A percentile compares a stretch with the other conserved stretches of the same genome.
Evolutionary conservation across 352 stramenopile species (phyloP).

Genomic region (Phytopythium sindhum): DNA sequence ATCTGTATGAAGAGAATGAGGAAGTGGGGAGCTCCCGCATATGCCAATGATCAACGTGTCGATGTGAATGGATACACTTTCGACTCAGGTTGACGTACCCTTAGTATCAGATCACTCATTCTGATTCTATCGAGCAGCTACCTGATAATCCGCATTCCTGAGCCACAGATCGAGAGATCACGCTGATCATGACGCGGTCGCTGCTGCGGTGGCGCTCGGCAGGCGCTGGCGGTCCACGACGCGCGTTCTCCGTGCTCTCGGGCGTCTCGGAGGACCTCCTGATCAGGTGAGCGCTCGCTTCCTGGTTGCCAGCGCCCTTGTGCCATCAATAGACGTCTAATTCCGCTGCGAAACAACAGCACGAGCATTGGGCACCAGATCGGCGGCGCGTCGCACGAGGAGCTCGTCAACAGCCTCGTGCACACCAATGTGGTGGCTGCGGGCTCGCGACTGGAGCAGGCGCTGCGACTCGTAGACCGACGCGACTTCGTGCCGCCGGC

Average conservation of each 20-base stretch:
- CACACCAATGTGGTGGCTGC: slow-evolving; percentile 58
- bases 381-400: slow-evolving; percentile 56
- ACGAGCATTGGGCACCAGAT: slow-evolving; percentile 84
- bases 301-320: not conserved
- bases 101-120: not conserved
- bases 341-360: slow-evolving; percentile 12
- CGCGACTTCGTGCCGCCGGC: slow-evolving; percentile 45
- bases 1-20: too few relatives aligned
- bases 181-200: slow-evolving; percentile 2
- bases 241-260: slow-evolving; percentile 56
- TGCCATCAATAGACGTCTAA: not conserved
- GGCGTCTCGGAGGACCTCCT: slow-evolving; percentile 79
- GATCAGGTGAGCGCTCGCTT: slow-evolving; percentile 31
- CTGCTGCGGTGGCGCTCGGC: not conserved
- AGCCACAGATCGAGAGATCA: not conserved
- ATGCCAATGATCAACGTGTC: too few relatives aligned
- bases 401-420: slow-evolving; percentile 77
- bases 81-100: not conserved
- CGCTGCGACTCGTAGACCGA: slow-evolving; percentile 64
- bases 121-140: not conserved
- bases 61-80: not conserved
- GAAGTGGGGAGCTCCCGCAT: too few relatives aligned
- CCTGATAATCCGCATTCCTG: slow-evolving; percentile 1
- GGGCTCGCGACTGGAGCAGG: slow-evolving; percentile 56
- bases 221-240: slow-evolving; percentile 5